These are phyloP conservation scores for Lactarius trivialis DNA, from an alignment of 768 basidiomycete genomes.

Conservation along the genomic window DNA sequence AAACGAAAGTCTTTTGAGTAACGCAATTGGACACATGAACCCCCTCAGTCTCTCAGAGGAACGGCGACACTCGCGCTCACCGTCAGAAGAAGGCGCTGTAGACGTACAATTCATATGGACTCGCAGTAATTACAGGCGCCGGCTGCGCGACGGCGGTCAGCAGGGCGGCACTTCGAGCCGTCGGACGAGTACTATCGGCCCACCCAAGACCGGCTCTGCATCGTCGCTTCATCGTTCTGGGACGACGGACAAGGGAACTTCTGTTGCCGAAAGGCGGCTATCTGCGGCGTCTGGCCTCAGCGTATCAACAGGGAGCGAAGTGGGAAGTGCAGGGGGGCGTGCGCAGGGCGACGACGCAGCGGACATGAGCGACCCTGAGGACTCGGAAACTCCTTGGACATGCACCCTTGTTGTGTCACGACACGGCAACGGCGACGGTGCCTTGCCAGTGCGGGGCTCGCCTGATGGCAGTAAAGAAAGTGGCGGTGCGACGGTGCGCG, in stretches of 20 bases:
- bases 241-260: background rate
- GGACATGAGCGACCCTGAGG: conserved; percentile 90
- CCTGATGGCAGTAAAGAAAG: conserved; percentile 9
- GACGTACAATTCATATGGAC: conserved; percentile 82
- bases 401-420: conserved; percentile 71
- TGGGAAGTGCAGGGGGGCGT: conserved; percentile 4
- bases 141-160: background rate
- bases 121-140: conserved; percentile 37
- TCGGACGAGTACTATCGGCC: background rate
- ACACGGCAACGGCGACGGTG: conserved; percentile 23
- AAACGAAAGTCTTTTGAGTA: conserved; percentile 40
- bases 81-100: conserved; percentile 29
- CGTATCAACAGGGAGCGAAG: conserved; percentile 15
- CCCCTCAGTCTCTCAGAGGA: conserved; percentile 20
- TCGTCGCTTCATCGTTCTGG: conserved; percentile 8
- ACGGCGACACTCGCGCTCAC: conserved; percentile 18
- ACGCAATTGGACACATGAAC: conserved; percentile 37
- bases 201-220: background rate
- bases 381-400: conserved; percentile 94
- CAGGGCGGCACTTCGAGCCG: background rate
- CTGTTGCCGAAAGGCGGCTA: conserved; percentile 12
- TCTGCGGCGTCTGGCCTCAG: conserved; percentile 17
- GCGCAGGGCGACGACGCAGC: conserved; percentile 41
- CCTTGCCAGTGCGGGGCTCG: conserved; percentile 10
- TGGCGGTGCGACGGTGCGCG: conserved; percentile 24